phyloP scores from a whole-genome alignment of 1,284 basidiomycete species.

The Rhizopogon parksii region DNA sequence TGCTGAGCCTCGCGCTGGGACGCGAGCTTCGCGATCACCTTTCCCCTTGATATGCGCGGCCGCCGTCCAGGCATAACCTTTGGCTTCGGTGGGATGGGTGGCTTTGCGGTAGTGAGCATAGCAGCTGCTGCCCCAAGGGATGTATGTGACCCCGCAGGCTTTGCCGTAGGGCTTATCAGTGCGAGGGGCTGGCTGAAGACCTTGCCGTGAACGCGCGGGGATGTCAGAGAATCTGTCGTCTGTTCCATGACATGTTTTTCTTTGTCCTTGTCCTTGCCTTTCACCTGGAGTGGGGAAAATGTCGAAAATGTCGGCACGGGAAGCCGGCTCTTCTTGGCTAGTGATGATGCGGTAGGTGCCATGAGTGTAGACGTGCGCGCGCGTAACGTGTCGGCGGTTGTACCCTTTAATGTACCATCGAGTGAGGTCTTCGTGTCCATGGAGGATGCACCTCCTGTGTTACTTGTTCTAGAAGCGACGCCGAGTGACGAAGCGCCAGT shows the following conservation, averaged over 20 bases:
- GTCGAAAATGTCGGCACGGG: conserved; percentile 9
- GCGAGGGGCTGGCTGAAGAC: conserved; percentile 47
- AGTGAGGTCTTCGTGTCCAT: conserved; percentile 29
- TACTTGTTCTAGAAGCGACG: conserved; percentile 8
- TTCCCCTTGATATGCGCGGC: conserved; percentile 70
- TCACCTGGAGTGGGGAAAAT: conserved; percentile 16
- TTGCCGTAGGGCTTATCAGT: conserved; percentile 31
- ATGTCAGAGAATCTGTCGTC: conserved; percentile 39
- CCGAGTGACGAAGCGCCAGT: conserved; percentile 32
- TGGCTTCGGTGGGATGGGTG: conserved; percentile 27
- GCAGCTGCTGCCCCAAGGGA: conserved; percentile 30
- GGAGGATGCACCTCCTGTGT: conserved; percentile 17
- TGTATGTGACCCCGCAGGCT: conserved; percentile 9
- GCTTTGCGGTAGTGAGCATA: conserved; percentile 18
- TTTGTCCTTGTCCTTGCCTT: conserved; percentile 12
- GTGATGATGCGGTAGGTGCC: conserved; percentile 70
- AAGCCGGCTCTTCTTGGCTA: conserved; percentile 46
- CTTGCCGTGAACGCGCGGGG: conserved; percentile 27
- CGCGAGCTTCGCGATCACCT: conserved; percentile 66
- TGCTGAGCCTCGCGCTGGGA: conserved; percentile 51
- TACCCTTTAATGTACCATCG: conserved; percentile 15
- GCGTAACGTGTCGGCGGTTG: conserved; percentile 10
- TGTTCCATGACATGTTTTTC: conserved; percentile 28
- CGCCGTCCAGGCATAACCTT: conserved; percentile 45
- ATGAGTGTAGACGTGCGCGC: conserved; percentile 40